These are phyloP conservation scores for Coemansia reversa DNA, from an alignment of 192 early-diverging fungal species.

Conservation along the genomic window DNA sequence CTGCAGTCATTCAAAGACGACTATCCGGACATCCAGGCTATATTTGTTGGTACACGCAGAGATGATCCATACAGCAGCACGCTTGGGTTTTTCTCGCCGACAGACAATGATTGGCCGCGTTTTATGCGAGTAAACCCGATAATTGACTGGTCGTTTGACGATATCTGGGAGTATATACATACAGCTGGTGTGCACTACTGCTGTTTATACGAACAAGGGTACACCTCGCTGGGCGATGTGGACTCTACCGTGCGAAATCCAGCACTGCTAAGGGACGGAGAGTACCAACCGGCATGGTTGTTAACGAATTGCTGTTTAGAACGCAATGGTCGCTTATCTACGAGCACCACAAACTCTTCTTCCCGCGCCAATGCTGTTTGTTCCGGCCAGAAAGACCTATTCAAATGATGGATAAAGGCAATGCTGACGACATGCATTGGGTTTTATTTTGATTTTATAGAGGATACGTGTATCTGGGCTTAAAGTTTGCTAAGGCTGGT, in stretches of 20 bases:
- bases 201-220: slow-evolving; percentile 85
- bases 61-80: slow-evolving; percentile 70
- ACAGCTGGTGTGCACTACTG: slow-evolving; percentile 76
- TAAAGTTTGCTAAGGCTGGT: no score
- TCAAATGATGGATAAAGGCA: slow-evolving; percentile 21
- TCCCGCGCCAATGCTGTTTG: slow-evolving; percentile 57
- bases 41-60: slow-evolving; percentile 80
- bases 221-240: slow-evolving; percentile 87
- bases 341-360: slow-evolving; percentile 14
- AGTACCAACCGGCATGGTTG: slow-evolving; percentile 35
- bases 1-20: slow-evolving; percentile 67
- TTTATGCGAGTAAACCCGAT: slow-evolving; percentile 92
- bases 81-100: slow-evolving; percentile 62
- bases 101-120: slow-evolving; percentile 87
- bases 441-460: no score
- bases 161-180: slow-evolving; percentile 79
- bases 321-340: slow-evolving; percentile 47
- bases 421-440: neutral
- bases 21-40: slow-evolving; percentile 61
- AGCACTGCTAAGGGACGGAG: slow-evolving; percentile 57
- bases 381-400: slow-evolving; percentile 62
- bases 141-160: slow-evolving; percentile 82
- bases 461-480: no score
- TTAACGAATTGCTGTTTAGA: slow-evolving; percentile 32
- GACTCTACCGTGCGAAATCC: slow-evolving; percentile 87